Percentiles rank a stretch among this genome's conserved stretches.
These are phyloP conservation scores for Melaleuca quinquenervia DNA, from an alignment of 345 rosid genomes.

Conservation along the genomic window DNA sequence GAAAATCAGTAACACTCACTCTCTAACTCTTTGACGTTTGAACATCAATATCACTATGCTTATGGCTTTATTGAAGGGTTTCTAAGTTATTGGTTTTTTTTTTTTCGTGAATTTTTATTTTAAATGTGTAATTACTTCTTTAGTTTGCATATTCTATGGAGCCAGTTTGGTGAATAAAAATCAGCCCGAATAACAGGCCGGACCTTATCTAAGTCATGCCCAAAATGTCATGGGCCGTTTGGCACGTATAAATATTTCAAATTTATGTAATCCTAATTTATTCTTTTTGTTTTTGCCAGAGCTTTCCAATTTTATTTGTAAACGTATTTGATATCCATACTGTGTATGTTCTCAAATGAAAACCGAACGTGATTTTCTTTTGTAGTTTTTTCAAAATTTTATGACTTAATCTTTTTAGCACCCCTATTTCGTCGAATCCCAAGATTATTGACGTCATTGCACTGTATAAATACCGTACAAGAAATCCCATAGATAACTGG, in stretches of 20 bases:
- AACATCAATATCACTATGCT: neutral
- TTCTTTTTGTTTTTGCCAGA: neutral
- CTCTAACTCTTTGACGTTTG: neutral
- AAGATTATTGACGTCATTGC: neutral
- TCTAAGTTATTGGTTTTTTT: neutral
- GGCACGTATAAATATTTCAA: neutral
- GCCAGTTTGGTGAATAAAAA: neutral
- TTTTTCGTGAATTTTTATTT: too few species aligned
- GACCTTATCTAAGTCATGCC: neutral
- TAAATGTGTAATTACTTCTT: neutral
- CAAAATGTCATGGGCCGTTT: neutral
- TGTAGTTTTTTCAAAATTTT: neutral
- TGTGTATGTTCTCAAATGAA: neutral
- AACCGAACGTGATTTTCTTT: neutral
- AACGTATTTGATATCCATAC: neutral
- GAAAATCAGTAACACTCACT: neutral
- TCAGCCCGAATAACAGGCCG: neutral
- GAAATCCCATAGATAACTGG: neutral
- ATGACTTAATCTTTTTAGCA: neutral
- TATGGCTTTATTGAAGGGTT: neutral
- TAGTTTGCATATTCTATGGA: neutral
- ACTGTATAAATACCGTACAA: neutral
- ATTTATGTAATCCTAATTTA: neutral
- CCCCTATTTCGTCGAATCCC: neutral
- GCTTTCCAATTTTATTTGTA: neutral